phyloP scores from a whole-genome alignment of 768 basidiomycete species.

The Suillus cothurnatus region DNA sequence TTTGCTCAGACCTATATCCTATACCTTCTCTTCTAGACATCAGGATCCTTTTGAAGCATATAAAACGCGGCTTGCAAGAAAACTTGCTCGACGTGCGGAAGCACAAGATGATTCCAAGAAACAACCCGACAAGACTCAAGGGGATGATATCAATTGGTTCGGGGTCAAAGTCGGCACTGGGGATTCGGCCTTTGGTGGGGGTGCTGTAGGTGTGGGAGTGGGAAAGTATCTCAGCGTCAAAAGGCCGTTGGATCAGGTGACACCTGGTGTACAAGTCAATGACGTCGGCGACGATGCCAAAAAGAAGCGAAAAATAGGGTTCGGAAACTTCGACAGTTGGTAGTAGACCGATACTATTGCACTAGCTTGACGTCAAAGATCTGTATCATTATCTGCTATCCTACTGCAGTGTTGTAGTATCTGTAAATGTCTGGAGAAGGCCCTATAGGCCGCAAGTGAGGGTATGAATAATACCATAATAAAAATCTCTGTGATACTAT shows the following conservation, averaged over 20 bases:
- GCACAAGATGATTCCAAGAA: conserved; percentile 33
- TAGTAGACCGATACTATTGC: conserved; percentile 29
- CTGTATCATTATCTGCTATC: conserved; percentile 1
- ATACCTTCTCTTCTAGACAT: conserved; percentile 49
- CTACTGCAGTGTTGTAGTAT: neutral
- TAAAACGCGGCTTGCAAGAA: conserved; percentile 79
- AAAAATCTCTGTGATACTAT: neutral
- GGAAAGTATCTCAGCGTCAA: conserved; percentile 78
- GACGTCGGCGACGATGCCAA: conserved; percentile 50
- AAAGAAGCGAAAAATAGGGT: conserved; percentile 85
- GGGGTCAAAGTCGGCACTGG: conserved; percentile 75
- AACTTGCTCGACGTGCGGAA: conserved; percentile 52
- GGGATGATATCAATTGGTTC: conserved; percentile 84
- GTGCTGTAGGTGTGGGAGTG: conserved; percentile 46
- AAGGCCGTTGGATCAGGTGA: conserved; percentile 37
- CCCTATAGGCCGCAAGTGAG: neutral
- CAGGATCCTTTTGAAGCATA: conserved; percentile 97
- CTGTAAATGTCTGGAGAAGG: neutral
- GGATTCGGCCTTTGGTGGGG: conserved; percentile 35
- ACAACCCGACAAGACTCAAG: conserved; percentile 52
- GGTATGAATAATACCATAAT: neutral
- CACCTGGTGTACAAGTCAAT: conserved; percentile 11
- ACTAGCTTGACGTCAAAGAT: neutral
- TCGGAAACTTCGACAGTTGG: conserved; percentile 91
- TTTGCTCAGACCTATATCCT: conserved; percentile 5